Percentiles rank a stretch among this genome's conserved stretches.
phyloP scores from a whole-genome alignment of 352 stramenopile genomes.

The Globisporangium paroecandrum region DNA sequence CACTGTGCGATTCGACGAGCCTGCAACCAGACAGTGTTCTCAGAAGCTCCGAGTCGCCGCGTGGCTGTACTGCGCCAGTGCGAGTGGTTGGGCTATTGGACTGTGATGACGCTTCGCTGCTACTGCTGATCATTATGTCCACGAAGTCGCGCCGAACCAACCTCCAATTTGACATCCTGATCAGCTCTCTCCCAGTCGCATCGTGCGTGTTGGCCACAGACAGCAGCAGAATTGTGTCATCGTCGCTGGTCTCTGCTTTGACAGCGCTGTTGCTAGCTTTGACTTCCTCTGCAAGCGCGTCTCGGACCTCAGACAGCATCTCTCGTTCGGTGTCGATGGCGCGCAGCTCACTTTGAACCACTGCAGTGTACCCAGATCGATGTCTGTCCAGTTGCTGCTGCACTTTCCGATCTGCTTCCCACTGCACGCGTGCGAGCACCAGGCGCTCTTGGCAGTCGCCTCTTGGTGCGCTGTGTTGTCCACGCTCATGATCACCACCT shows the following conservation, averaged over 20 bases:
- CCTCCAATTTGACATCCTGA: background rate
- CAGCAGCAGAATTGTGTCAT: background rate
- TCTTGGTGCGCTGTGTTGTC: background rate
- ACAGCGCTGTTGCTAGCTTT: background rate
- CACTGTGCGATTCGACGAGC: background rate
- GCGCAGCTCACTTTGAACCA: background rate
- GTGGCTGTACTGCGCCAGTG: background rate
- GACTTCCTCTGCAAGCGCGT: background rate
- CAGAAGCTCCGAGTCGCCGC: background rate
- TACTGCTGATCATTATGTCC: background rate
- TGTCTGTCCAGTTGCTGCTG: constrained; percentile 10
- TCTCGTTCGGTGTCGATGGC: background rate
- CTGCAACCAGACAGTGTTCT: background rate
- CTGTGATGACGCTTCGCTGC: background rate
- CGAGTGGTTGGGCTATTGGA: background rate
- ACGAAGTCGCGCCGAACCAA: background rate
- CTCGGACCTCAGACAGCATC: background rate
- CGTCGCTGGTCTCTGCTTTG: too few species aligned
- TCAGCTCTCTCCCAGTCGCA: background rate
- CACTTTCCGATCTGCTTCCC: constrained; percentile 5
- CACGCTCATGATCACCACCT: background rate
- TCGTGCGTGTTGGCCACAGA: background rate
- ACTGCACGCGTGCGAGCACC: constrained; percentile 1
- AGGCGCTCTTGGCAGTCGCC: background rate
- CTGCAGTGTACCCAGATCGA: constrained; percentile 1